Evolutionary conservation across 345 rosid species (phyloP).

Genomic region (Jatropha curcas): DNA sequence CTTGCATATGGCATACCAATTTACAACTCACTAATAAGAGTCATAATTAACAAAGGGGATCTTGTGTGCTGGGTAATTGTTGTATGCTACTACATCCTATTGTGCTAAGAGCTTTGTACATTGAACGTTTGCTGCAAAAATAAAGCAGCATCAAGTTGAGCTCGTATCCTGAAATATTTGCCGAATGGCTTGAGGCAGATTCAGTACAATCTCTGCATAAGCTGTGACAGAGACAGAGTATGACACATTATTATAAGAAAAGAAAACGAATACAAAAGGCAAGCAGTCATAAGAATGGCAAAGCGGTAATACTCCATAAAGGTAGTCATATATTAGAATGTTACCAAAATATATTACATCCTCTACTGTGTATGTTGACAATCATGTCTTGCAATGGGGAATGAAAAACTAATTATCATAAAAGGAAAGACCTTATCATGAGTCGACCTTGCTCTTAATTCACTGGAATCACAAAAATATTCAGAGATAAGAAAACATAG

Average conservation of each 20-base stretch:
- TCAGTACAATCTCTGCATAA: conserved; percentile 85
- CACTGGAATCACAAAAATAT: conserved; percentile 1
- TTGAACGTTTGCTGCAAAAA: not conserved
- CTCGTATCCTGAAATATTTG: conserved; percentile 48
- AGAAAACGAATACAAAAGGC: not conserved
- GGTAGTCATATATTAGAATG: not conserved
- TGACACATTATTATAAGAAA: not conserved
- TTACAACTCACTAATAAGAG: not conserved
- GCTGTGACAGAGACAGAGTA: conserved; percentile 49
- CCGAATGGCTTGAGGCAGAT: conserved; percentile 61
- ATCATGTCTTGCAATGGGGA: no score
- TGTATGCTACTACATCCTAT: not conserved
- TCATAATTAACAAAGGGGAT: not conserved
- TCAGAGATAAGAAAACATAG: not conserved
- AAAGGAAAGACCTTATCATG: no score
- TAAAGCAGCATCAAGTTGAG: conserved; percentile 21
- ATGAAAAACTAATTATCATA: no score
- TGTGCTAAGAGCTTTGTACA: not conserved
- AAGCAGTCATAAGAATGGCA: not conserved
- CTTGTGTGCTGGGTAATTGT: not conserved
- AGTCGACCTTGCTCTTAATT: not conserved
- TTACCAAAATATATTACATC: not conserved
- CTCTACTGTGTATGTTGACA: not conserved
- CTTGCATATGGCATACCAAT: not conserved
- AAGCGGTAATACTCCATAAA: not conserved